A percentile compares a stretch with the other conserved stretches of the same genome.
phyloP scores from a whole-genome alignment of 139 green algal genomes.

The Haematococcus lacustris region DNA sequence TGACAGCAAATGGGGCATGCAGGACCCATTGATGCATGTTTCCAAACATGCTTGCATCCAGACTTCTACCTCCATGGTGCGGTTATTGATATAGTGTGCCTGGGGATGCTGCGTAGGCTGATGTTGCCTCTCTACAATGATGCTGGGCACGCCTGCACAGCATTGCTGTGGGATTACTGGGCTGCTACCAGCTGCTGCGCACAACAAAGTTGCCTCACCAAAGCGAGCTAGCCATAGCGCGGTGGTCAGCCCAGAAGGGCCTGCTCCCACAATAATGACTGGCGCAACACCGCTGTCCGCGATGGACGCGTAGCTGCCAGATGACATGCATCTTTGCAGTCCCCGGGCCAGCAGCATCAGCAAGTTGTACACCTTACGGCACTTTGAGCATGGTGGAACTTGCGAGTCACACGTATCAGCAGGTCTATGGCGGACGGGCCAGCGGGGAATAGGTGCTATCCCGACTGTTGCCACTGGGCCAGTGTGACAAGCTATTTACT shows the following conservation, averaged over 20 bases:
- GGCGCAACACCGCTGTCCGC: too few relatives aligned
- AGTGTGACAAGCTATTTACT: too few relatives aligned
- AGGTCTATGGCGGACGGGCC: too few relatives aligned
- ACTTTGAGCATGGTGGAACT: not conserved
- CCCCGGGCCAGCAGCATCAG: not conserved
- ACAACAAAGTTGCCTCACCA: constrained; percentile 15
- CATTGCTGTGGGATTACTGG: not conserved
- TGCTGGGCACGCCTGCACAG: constrained; percentile 30
- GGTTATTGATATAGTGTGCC: constrained; percentile 92
- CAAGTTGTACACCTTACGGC: not conserved
- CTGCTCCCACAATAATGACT: constrained; percentile 71
- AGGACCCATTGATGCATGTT: not conserved
- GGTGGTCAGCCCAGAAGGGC: constrained; percentile 69
- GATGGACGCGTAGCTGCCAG: too few relatives aligned
- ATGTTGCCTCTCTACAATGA: constrained; percentile 58
- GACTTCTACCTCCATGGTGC: constrained; percentile 79
- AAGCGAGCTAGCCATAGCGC: constrained; percentile 56
- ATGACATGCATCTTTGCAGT: not conserved
- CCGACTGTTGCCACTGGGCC: too few relatives aligned
- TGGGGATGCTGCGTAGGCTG: constrained; percentile 64
- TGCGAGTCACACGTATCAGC: not conserved
- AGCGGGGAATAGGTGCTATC: too few relatives aligned
- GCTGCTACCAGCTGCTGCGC: not conserved
- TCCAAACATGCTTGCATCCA: not conserved
- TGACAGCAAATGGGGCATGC: not conserved